Evolutionary conservation across 495 filamentous ascomycete species (phyloP), one percentile per base, ranked within the genome.

Genomic region (Stereocaulon alpinum): DNA sequence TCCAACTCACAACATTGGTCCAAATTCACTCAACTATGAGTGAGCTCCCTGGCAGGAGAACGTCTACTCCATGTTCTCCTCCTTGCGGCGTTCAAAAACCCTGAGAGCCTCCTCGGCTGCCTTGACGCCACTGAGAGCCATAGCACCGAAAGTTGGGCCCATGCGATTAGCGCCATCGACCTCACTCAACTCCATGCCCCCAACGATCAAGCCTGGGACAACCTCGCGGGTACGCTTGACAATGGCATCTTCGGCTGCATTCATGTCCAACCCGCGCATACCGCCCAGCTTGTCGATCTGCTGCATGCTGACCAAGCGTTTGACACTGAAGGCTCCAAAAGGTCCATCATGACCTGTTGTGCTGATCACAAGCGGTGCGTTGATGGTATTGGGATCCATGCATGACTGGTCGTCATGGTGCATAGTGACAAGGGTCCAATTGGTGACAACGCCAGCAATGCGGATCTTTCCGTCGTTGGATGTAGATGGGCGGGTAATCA

Each of bases 311-410:
- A 90, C 87, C 14, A 93, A 80, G 44, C 88, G 80, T 80, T 93
- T 93, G 58, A 86, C 89, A 60, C 76, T 82, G 80, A 95, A 95
- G 43, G 90, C 90, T 58, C 90, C 90, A 68, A 92, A 92, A 15
- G 90, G 90, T 6, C 88, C 90, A 62, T 95, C 90, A 64, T 95
- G 90, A 40, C 90, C 90, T 11, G 90, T 94, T 43, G 89, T 94
- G 59, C 82, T 87, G 72, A 95, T 86, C 62, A 93, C 76, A 58
- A 95, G 70, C 3, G 89, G 88, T 3, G 88, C 87, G 68, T 94
- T 94, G 79, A 95, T 91, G 69, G 89, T 94, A 79, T 91, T 95
- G 62, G 90, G 90, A 71, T 95, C 90, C 88, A 93, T 94, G 84
- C 89, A 93, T 60, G 80, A 86, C 75, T 93, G 89, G 73, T 91